Conservation (phyloP, 2,329 filamentous ascomycete genomes). For the Venturia nashicola region DNA sequence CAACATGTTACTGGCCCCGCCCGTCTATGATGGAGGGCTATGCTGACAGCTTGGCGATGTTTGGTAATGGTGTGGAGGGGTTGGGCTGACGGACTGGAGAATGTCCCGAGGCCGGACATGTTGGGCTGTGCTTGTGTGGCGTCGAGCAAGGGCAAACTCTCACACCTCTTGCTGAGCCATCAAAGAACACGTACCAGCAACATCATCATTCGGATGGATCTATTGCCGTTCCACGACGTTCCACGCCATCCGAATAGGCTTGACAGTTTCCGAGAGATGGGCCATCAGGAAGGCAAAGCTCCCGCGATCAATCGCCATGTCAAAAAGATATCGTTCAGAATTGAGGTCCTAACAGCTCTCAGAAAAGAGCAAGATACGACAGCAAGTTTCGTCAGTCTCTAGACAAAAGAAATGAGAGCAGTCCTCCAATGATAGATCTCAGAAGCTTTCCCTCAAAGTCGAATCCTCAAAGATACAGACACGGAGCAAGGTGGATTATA, state of each 20-base stretch:
- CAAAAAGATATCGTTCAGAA: no score
- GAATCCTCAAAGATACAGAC: no score
- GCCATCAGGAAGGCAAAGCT: no score
- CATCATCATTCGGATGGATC: not conserved
- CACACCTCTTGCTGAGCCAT: not conserved
- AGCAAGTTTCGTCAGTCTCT: no score
- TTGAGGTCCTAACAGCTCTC: no score
- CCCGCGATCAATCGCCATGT: no score
- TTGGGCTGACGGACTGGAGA: not conserved
- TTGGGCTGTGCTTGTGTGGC: not conserved
- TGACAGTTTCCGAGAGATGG: no score
- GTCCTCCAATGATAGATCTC: no score
- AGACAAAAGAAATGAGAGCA: no score
- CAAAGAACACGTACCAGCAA: not conserved
- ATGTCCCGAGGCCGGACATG: not conserved
- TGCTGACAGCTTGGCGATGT: not conserved
- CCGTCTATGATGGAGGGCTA: not conserved
- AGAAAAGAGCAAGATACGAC: no score
- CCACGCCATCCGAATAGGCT: not conserved
- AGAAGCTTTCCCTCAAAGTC: no score
- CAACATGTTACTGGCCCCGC: not conserved
- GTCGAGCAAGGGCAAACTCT: not conserved
- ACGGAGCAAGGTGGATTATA: no score
- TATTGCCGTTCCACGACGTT: not conserved
- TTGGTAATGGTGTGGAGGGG: not conserved